Conservation (phyloP, 208 protist genomes). For the Crithidia sp. region DNA sequence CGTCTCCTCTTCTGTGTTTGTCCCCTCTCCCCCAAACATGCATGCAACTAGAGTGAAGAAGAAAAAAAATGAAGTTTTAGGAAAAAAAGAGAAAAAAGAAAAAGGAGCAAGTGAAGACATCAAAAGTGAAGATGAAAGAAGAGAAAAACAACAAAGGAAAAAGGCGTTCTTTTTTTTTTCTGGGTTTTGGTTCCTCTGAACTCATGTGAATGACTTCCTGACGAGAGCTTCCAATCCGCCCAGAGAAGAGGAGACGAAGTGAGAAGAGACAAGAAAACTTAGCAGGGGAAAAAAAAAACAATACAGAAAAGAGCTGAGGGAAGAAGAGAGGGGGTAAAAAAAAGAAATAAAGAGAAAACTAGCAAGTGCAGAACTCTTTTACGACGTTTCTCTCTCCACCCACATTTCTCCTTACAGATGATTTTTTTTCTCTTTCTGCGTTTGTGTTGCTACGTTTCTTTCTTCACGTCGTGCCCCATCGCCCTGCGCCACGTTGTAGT, state of each 20-base stretch:
- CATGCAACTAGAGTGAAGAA: not conserved
- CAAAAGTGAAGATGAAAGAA: not conserved
- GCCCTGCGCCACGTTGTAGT: no score
- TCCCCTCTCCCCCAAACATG: not conserved
- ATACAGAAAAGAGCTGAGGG: slow-evolving; percentile 9
- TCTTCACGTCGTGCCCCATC: not conserved
- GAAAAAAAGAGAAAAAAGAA: slow-evolving; percentile 6
- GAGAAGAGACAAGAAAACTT: slow-evolving; percentile 10
- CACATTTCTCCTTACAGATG: not conserved
- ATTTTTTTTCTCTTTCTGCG: slow-evolving; percentile 20
- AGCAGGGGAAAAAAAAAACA: slow-evolving; percentile 21
- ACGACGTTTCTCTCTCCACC: slow-evolving; percentile 1
- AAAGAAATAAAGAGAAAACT: slow-evolving; percentile 9
- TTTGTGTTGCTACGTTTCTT: not conserved
- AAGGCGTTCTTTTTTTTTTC: not conserved
- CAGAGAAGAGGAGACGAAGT: slow-evolving; percentile 7
- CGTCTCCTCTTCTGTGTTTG: not conserved
- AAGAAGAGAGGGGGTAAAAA: slow-evolving; percentile 2
- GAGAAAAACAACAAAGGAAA: not conserved
- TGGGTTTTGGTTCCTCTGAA: not conserved
- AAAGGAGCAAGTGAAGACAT: not conserved
- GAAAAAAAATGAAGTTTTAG: slow-evolving; percentile 15
- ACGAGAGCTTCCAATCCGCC: no score
- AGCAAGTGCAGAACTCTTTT: slow-evolving; percentile 6
- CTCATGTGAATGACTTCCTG: no score